Conservation (phyloP, 805 yeast genomes). For the Candida coleopterorum region DNA sequence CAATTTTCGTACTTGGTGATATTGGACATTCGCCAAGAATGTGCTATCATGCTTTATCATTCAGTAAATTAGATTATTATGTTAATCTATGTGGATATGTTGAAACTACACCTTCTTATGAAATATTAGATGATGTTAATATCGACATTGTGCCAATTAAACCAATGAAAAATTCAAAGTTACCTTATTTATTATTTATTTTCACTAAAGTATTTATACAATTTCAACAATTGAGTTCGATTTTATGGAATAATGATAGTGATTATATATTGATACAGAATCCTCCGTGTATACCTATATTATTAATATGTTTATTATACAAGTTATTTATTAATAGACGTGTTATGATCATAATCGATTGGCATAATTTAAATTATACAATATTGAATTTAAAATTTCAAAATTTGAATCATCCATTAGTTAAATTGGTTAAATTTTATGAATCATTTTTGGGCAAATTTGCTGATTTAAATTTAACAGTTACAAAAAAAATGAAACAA, state of each 20-base stretch:
- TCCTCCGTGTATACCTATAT: constrained; percentile 88
- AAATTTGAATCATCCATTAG: constrained; percentile 55
- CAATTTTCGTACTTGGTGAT: constrained; percentile 86
- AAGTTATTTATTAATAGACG: constrained; percentile 45
- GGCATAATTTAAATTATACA: constrained; percentile 93
- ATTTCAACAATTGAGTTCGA: constrained; percentile 37
- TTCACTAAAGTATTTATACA: constrained; percentile 57
- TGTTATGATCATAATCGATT: constrained; percentile 73
- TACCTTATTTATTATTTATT: constrained; percentile 59
- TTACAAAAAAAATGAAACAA: constrained; percentile 66
- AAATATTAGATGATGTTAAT: constrained; percentile 45
- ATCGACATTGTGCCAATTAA: constrained; percentile 48
- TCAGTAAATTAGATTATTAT: constrained; percentile 60
- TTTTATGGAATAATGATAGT: constrained; percentile 51
- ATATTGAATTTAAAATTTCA: constrained; percentile 65
- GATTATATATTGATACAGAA: constrained; percentile 75
- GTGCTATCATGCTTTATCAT: constrained; percentile 81
- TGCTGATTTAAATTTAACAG: constrained; percentile 75
- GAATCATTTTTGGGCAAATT: constrained; percentile 59
- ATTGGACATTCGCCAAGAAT: constrained; percentile 94
- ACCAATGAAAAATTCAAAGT: constrained; percentile 31
- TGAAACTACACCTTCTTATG: constrained; percentile 50
- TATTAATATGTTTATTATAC: constrained; percentile 57
- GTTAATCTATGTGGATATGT: constrained; percentile 86
- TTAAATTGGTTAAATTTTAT: constrained; percentile 52